Percentiles rank a stretch among this genome's conserved stretches.
phyloP scores from a whole-genome alignment of 192 early-diverging fungal genomes.

The Phycomyces nitens region DNA sequence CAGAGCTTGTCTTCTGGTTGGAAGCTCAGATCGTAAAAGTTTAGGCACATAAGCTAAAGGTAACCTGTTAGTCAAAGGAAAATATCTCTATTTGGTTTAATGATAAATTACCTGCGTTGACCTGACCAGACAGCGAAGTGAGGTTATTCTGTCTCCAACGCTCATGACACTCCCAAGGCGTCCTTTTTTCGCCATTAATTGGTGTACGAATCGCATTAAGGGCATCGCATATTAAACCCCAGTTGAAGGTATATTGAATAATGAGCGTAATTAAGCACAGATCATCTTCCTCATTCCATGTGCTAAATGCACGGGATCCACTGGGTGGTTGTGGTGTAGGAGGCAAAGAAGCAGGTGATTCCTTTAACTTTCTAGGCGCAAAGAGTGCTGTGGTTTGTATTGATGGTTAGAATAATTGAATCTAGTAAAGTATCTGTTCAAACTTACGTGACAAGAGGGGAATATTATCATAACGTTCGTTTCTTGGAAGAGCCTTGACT shows the following conservation, averaged over 20 bases:
- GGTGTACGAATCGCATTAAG: conserved; percentile 49
- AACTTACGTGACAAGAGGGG: conserved; percentile 32
- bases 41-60: conserved; percentile 24
- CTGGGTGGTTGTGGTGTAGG: conserved; percentile 36
- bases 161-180: conserved; percentile 65
- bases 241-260: conserved; percentile 59
- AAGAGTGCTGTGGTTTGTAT: conserved; percentile 24
- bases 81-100: neutral
- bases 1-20: conserved; percentile 21
- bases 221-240: conserved; percentile 62
- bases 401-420: neutral
- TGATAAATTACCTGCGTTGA: conserved; percentile 27
- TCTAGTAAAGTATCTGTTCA: conserved; percentile 8
- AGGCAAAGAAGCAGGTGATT: conserved; percentile 43
- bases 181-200: conserved; percentile 46
- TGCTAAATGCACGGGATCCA: conserved; percentile 27
- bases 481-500: conserved; percentile 28
- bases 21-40: conserved; percentile 16
- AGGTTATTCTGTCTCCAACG: conserved; percentile 55
- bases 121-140: conserved; percentile 33
- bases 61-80: neutral
- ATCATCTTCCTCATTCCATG: conserved; percentile 57
- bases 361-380: conserved; percentile 45
- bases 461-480: conserved; percentile 39
- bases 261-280: conserved; percentile 51